Evolutionary conservation across 1,139 yeast species (phyloP), one percentile per base, ranked within the genome.

Genomic region (Scheffersomyces segobiensis): DNA sequence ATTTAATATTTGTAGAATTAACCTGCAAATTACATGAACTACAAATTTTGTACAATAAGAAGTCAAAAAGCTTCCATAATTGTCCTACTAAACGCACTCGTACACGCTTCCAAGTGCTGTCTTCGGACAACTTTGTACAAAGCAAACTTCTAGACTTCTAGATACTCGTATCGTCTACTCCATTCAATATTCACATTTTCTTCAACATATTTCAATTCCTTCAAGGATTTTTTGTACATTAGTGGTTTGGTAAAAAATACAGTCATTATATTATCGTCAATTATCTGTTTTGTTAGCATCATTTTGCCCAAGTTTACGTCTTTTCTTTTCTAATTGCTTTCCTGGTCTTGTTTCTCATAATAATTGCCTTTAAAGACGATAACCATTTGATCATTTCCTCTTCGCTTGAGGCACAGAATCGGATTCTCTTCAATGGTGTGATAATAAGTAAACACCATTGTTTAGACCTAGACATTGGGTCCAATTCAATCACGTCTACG

Each of bases 401-500:
- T 62, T 83, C 87, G 26, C 71, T 68, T 20, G 71, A 70, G 0
- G 82, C 81, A 63, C 85, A 75, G 61, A 84, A 76, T 49, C 84
- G 67, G 26, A 80, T 62, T 55, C 85, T 69, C 62, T 82, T 82
- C 53, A 69, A 68, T 0, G 83, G 80, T 0, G 87, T 82, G 47
- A 85, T 82, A 22, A 85, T 69, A 56, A 82, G 69, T 66, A 84
- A 68, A 62, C 87, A 84, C 74, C 79, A 82, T 51, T 66, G 63
- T 60, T 78, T 82, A 10, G 80, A 67, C 56, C 72, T 75, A 7
- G 83, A 76, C 24, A 81, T 57, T 1, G 86, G 81, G 57, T 84
- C 87, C 52, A 83, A 67, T 61, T 85, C 88, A 50, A 84, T 82
- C 39, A 80, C 85, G 63, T 85, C 88, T 17, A 79, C 68, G n/a